A percentile compares a stretch with the other conserved stretches of the same genome.
phyloP scores from a whole-genome alignment of 2,329 filamentous ascomycete genomes.

The Rhexocercosporidium sp. region DNA sequence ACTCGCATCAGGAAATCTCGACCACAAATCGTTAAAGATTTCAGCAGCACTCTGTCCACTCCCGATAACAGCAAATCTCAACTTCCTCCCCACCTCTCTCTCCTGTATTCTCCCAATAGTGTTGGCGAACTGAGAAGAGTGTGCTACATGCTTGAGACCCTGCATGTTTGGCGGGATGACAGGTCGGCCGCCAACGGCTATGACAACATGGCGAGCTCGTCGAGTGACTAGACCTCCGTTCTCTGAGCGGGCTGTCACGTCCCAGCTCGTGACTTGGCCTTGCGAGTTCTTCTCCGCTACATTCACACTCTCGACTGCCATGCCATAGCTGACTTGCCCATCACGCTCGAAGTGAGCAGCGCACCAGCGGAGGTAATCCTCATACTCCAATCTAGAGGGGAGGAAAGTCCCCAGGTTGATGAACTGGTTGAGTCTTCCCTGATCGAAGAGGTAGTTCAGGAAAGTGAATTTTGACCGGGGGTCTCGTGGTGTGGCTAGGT shows the following conservation, averaged over 20 bases:
- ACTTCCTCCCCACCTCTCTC: conserved; percentile 26
- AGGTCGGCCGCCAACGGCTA: conserved; percentile 71
- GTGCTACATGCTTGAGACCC: conserved; percentile 75
- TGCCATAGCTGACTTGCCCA: conserved; percentile 69
- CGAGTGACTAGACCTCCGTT: conserved; percentile 48
- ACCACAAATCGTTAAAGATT: conserved; percentile 89
- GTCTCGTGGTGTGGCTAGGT: conserved; percentile 86
- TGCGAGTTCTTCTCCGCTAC: conserved; percentile 19
- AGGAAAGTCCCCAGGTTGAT: conserved; percentile 90
- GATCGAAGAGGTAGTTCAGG: conserved; percentile 87
- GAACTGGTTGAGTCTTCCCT: conserved; percentile 84
- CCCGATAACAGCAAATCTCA: conserved; percentile 77
- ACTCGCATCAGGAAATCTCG: conserved; percentile 79
- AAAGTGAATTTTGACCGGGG: conserved; percentile 93
- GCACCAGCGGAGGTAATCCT: conserved; percentile 96
- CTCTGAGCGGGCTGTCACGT: conserved; percentile 37
- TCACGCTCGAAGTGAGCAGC: conserved; percentile 73
- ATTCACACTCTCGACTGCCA: conserved; percentile 70
- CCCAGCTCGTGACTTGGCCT: conserved; percentile 41
- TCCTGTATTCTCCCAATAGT: conserved; percentile 61
- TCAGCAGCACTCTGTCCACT: conserved; percentile 93
- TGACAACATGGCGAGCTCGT: conserved; percentile 57
- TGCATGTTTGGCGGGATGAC: conserved; percentile 73
- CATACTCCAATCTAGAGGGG: conserved; percentile 85
- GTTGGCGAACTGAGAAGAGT: conserved; percentile 85